Percentiles rank a stretch among this genome's conserved stretches.
Evolutionary conservation across 192 early-diverging fungal genomes (phyloP).

Genomic region (Podila minutissima): DNA sequence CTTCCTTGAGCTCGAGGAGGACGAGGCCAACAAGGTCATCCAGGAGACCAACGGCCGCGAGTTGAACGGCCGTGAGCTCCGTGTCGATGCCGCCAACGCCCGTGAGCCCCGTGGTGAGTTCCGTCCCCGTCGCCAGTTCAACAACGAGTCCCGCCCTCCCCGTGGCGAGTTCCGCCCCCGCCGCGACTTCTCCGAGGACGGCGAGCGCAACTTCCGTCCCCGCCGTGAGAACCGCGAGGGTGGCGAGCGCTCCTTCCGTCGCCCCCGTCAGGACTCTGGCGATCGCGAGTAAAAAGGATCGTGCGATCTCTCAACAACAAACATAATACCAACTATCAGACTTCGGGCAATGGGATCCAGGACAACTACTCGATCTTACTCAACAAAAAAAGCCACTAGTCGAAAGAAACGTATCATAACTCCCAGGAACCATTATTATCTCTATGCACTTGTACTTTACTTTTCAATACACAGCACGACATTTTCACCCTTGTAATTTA

Average conservation of each 20-base stretch:
- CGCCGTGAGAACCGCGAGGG: constrained; percentile 13
- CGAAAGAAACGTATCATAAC: no score
- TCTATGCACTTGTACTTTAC: no score
- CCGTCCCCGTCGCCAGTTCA: constrained; percentile 38
- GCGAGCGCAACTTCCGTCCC: constrained; percentile 19
- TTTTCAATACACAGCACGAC: no score
- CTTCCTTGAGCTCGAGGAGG: constrained; percentile 40
- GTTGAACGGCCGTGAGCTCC: constrained; percentile 40
- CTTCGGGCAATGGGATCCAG: no score
- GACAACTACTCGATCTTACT: no score
- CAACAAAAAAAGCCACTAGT: no score
- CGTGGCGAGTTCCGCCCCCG: constrained; percentile 5
- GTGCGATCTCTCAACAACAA: neutral
- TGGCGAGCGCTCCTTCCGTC: constrained; percentile 14
- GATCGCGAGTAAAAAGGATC: constrained; percentile 28
- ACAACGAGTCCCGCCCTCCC: neutral
- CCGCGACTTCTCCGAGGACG: constrained; percentile 1
- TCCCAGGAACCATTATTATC: no score
- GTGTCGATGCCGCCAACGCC: constrained; percentile 22
- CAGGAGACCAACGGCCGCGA: constrained; percentile 32
- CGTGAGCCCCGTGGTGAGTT: constrained; percentile 16
- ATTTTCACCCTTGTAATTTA: no score
- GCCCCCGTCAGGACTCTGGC: constrained; percentile 1
- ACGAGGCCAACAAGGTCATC: constrained; percentile 20
- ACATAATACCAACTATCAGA: no score